phyloP scores from a whole-genome alignment of 2,329 filamentous ascomycete species.

The Ascocoryne sarcoides region DNA sequence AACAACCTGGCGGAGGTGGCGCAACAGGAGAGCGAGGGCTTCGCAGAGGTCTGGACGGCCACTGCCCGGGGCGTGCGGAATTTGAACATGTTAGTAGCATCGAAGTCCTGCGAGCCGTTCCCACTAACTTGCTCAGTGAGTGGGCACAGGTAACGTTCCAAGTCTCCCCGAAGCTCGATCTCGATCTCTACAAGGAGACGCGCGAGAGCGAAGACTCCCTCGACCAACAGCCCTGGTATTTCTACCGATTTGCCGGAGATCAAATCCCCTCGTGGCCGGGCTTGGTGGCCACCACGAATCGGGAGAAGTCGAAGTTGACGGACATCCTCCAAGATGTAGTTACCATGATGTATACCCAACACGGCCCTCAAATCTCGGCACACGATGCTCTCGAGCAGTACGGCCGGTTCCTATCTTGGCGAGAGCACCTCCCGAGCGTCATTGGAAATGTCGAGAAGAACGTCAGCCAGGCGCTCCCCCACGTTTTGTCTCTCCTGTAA shows the following conservation, averaged over 20 bases:
- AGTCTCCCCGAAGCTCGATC: slow-evolving; percentile 11
- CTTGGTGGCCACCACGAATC: slow-evolving; percentile 24
- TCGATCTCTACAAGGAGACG: slow-evolving; percentile 6
- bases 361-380: slow-evolving; percentile 13
- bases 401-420: slow-evolving; percentile 23
- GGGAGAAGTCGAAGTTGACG: slow-evolving; percentile 25
- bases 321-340: slow-evolving; percentile 22
- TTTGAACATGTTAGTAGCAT: slow-evolving; percentile 27
- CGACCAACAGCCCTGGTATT: slow-evolving; percentile 21
- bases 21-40: slow-evolving; percentile 13
- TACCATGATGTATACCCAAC: slow-evolving; percentile 20
- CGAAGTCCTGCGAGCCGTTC: no score
- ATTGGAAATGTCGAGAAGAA: slow-evolving; percentile 19
- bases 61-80: slow-evolving; percentile 27
- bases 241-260: slow-evolving; percentile 18
- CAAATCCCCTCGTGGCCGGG: slow-evolving; percentile 16
- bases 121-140: slow-evolving; percentile 25
- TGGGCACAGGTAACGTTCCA: slow-evolving; percentile 29
- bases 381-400: slow-evolving; percentile 22
- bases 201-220: slow-evolving; percentile 11
- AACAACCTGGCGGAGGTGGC: slow-evolving; percentile 14
- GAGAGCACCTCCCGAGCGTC: slow-evolving; percentile 18
- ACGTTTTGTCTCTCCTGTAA: slow-evolving; percentile 28
- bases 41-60: slow-evolving; percentile 22
- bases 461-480: slow-evolving; percentile 21